Conservation (phyloP, 1,284 basidiomycete genomes). For the Apiotrichum domesticum region DNA sequence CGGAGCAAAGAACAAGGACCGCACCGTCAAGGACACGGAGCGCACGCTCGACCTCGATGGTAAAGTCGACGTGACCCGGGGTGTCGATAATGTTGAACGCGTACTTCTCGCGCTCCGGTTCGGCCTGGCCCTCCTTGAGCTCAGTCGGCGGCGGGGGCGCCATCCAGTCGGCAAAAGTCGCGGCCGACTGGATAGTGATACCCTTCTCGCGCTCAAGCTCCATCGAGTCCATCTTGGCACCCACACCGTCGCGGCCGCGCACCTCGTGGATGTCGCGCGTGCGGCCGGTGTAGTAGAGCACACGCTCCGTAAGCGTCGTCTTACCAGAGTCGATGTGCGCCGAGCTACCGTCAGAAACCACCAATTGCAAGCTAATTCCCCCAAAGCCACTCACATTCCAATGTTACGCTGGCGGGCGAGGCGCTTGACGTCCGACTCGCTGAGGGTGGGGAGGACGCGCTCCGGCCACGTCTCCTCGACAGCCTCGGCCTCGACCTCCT, state of each 20-base stretch:
- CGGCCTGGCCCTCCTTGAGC: slow-evolving; percentile 30
- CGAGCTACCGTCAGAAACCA: slow-evolving; percentile 49
- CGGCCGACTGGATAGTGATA: slow-evolving; percentile 98
- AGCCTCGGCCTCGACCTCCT: slow-evolving; percentile 19
- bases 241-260: slow-evolving; percentile 87
- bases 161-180: slow-evolving; percentile 96
- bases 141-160: slow-evolving; percentile 52
- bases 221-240: slow-evolving; percentile 99
- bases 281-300: slow-evolving; percentile 88
- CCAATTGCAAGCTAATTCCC: background rate
- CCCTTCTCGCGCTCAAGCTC: slow-evolving; percentile 98
- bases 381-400: slow-evolving; percentile 40
- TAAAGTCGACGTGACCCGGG: slow-evolving; percentile 98
- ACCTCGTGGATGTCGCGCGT: slow-evolving; percentile 98
- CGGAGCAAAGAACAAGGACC: slow-evolving; percentile 92
- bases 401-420: slow-evolving; percentile 46
- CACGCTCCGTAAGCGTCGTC: slow-evolving; percentile 96
- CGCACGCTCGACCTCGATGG: slow-evolving; percentile 97
- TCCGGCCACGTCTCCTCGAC: slow-evolving; percentile 34
- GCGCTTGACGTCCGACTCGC: slow-evolving; percentile 32
- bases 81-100: slow-evolving; percentile 99
- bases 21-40: slow-evolving; percentile 95
- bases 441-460: slow-evolving; percentile 38
- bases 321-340: slow-evolving; percentile 97
- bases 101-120: slow-evolving; percentile 64